These are phyloP conservation scores for Plantago coronopus DNA, from an alignment of 305 asterid genomes.

Conservation along the genomic window DNA sequence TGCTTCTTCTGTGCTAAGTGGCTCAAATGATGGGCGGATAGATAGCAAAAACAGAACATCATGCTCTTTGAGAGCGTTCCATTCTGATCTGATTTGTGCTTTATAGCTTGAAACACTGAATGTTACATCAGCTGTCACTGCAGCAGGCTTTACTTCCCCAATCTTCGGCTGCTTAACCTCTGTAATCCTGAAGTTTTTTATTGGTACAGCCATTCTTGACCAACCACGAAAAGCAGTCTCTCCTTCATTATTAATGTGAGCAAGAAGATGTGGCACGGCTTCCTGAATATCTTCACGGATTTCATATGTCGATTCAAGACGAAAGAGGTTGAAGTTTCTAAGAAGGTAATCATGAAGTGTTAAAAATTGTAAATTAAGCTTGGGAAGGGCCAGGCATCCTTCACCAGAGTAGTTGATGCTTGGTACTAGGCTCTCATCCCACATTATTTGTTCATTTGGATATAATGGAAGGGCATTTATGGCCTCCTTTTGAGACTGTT, in stretches of 20 bases:
- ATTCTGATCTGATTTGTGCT: conserved; percentile 92
- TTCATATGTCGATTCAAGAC: conserved; percentile 97
- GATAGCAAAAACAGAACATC: conserved; percentile 91
- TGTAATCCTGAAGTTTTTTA: conserved; percentile 69
- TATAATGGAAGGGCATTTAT: conserved; percentile 96
- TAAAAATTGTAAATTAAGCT: conserved; percentile 89
- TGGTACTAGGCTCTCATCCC: conserved; percentile 99
- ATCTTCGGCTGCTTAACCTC: conserved; percentile 92
- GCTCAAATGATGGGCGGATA: conserved; percentile 83
- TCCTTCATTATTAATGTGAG: conserved; percentile 83
- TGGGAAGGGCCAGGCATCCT: conserved; percentile 98
- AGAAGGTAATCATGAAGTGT: conserved; percentile 97
- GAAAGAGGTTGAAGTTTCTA: conserved; percentile 94
- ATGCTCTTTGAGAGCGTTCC: conserved; percentile 97
- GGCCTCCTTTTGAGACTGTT: conserved; percentile 93
- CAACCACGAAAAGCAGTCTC: conserved; percentile 97
- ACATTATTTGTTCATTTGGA: conserved; percentile 95
- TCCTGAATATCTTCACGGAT: conserved; percentile 98
- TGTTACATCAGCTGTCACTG: conserved; percentile 84
- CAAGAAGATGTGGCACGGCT: conserved; percentile 96
- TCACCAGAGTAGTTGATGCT: conserved; percentile 98
- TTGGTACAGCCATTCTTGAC: conserved; percentile 99
- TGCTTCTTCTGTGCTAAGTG: conserved; percentile 85
- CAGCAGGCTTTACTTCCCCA: conserved; percentile 94
- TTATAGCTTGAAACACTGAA: conserved; percentile 90